Base-by-base conservation (phyloP, 2,329 filamentous ascomycete genomes). In the Aaosphaeria arxii region DNA sequence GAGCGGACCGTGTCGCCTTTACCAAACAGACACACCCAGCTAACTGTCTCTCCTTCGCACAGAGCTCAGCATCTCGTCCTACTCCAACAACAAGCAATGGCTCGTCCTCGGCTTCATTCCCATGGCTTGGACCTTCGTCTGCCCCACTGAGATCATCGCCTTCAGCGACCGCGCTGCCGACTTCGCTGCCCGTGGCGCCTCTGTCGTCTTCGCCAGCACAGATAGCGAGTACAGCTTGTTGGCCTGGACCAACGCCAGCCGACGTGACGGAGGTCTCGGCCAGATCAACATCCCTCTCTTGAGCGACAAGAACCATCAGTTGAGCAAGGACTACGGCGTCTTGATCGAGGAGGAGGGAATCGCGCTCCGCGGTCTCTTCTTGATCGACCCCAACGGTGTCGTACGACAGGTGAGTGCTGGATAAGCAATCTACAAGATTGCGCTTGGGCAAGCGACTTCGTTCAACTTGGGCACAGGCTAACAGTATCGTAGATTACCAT, bases 71-170 rank as follows among this genome's bases (percentile, higher is more conserved):
- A 62, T 72, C 42, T 66, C 63, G 30, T 53, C 63, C 54, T 76
- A 72, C 61, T 69, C 66, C 30, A 61, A 63, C 40, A 70, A 63
- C 55, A 74, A 75, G 51, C 73, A 78, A 71, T 79, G 83, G 83
- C 78, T 85, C 50, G 74, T 85, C 58, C 80, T 86, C 32, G 78
- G 82, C 55, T 86, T 86, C 75, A 82, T 85, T 67, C 83, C 83
- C 48, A 82, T 84, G 72, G 83, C 84, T 60, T 86, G 83, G 77
- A 85, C 82, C 57, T 86, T 85, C 57, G 82, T 86, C 64, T 86
- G 83, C 74, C 81, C 81, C 30, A 83, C 80, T 63, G 81, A 86
- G 70, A 84, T 86, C 70, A 78, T 83, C 61, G 81, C 83, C 62
- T 86, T 81, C 73, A 82, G 79, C 67, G 79, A 84, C 48, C 79